Conservation (phyloP, 2,329 filamentous ascomycete genomes). For the Diaporthe sp. region DNA sequence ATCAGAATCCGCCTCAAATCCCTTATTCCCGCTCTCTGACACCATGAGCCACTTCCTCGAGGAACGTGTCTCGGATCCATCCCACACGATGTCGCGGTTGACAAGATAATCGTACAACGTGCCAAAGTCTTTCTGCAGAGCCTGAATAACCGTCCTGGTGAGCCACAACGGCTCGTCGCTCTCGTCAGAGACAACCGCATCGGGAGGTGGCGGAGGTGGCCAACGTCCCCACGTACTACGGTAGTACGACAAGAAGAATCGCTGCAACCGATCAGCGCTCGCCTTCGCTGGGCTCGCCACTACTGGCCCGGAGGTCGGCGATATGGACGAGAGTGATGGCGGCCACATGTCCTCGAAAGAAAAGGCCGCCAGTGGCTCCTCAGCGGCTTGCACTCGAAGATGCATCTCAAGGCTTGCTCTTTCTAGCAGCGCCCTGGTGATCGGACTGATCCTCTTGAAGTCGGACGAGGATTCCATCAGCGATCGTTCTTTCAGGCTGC, state of each 20-base stretch:
- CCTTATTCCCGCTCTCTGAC: constrained; percentile 59
- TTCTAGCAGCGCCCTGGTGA: constrained; percentile 74
- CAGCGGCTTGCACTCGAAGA: constrained; percentile 72
- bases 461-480: constrained; percentile 66
- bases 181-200: constrained; percentile 44
- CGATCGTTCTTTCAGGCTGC: constrained; percentile 44
- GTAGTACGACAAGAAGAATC: constrained; percentile 73
- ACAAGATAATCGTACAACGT: constrained; percentile 80
- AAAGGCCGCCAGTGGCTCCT: constrained; percentile 73
- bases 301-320: constrained; percentile 49
- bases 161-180: constrained; percentile 69
- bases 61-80: constrained; percentile 71
- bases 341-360: constrained; percentile 75
- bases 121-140: constrained; percentile 76
- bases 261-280: constrained; percentile 71
- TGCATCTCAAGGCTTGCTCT: constrained; percentile 73
- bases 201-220: constrained; percentile 63
- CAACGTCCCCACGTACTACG: constrained; percentile 68
- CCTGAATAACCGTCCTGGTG: constrained; percentile 68
- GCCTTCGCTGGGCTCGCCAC: constrained; percentile 59
- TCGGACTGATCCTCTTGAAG: constrained; percentile 70
- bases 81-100: constrained; percentile 76
- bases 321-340: constrained; percentile 49
- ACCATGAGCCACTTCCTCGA: constrained; percentile 77
- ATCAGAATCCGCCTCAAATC: constrained; percentile 63